Evolutionary conservation across 1,284 basidiomycete genomes (phyloP).

Genomic region (Pseudozyma hubeiensis): DNA sequence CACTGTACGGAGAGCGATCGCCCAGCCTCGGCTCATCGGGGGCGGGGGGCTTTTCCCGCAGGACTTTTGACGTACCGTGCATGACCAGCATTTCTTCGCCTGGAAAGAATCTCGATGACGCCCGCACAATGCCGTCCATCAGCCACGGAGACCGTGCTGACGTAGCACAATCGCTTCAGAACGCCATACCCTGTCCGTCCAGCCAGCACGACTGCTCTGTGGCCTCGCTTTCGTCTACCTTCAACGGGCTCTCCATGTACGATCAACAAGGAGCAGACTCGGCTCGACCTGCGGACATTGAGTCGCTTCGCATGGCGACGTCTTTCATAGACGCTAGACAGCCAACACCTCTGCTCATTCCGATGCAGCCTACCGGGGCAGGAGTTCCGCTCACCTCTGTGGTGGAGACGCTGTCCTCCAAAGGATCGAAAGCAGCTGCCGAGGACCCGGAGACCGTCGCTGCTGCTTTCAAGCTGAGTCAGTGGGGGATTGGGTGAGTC

Average conservation of each 20-base stretch:
- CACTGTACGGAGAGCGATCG: slow-evolving; percentile 25
- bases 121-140: neutral
- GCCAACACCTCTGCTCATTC: slow-evolving; percentile 32
- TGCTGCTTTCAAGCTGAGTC: slow-evolving; percentile 40
- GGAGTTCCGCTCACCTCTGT: slow-evolving; percentile 44
- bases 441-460: slow-evolving; percentile 47
- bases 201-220: slow-evolving; percentile 3
- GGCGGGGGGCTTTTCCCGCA: slow-evolving; percentile 4
- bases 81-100: slow-evolving; percentile 17
- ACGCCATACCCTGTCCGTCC: neutral
- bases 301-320: slow-evolving; percentile 13
- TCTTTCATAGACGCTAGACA: slow-evolving; percentile 12
- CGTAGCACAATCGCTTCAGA: neutral
- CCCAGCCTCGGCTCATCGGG: slow-evolving; percentile 9
- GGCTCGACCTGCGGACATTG: slow-evolving; percentile 1
- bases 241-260: slow-evolving; percentile 9
- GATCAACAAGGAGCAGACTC: slow-evolving; percentile 10
- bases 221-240: slow-evolving; percentile 14
- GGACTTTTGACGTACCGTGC: slow-evolving; percentile 12
- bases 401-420: slow-evolving; percentile 39
- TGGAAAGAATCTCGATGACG: slow-evolving; percentile 11
- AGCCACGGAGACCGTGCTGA: neutral
- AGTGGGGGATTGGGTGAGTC: slow-evolving; percentile 49
- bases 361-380: slow-evolving; percentile 45
- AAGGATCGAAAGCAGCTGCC: slow-evolving; percentile 46